Evolutionary conservation across 352 stramenopile species (phyloP).

Genomic region (Phytophthora tubulina): DNA sequence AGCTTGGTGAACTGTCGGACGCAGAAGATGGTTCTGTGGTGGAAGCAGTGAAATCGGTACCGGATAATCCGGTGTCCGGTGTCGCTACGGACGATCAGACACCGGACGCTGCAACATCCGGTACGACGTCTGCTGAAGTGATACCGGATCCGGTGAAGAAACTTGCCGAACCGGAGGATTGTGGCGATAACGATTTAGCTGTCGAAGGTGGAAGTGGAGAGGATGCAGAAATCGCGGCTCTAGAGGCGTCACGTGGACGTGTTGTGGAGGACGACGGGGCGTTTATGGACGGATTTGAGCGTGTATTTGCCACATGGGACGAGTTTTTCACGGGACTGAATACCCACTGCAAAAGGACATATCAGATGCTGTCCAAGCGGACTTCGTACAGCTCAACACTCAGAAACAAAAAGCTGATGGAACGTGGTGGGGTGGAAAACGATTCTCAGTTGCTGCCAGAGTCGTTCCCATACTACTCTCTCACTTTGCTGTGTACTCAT

Average conservation of each 20-base stretch:
- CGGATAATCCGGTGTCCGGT: too few species aligned
- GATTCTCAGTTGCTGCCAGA: background rate
- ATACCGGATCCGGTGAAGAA: background rate
- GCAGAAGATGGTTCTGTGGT: background rate
- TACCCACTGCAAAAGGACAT: background rate
- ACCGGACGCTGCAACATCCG: background rate
- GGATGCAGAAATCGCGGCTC: conserved; percentile 1
- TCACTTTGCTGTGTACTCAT: conserved; percentile 11
- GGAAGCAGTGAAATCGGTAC: background rate
- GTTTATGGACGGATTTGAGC: conserved; percentile 4
- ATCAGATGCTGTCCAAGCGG: background rate
- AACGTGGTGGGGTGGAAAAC: background rate
- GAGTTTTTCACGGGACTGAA: conserved; percentile 1
- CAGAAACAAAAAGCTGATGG: conserved; percentile 1
- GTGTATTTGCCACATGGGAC: conserved; percentile 1
- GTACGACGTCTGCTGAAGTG: background rate
- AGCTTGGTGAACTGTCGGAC: background rate
- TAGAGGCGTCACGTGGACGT: conserved; percentile 3
- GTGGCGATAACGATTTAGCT: too few species aligned
- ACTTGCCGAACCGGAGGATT: too few species aligned
- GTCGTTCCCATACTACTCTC: conserved; percentile 13
- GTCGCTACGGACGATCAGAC: too few species aligned
- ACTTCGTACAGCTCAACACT: background rate
- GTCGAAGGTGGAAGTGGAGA: background rate
- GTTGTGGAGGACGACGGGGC: conserved; percentile 2